Evolutionary conservation across 805 yeast genomes (phyloP).

Genomic region (Priceomyces fermenticarens): DNA sequence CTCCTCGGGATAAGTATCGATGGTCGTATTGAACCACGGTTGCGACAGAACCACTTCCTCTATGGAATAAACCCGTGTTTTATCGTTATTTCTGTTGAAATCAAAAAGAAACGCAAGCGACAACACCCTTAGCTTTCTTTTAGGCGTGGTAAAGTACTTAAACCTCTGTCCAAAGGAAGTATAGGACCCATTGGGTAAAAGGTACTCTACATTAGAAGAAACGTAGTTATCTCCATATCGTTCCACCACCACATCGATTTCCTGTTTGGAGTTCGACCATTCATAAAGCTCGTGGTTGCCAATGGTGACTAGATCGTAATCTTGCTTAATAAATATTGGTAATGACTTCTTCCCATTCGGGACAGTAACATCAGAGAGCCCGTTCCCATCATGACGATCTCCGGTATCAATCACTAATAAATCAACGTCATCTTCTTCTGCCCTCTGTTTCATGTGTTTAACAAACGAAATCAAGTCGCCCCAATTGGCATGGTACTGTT

Average conservation of each 20-base stretch:
- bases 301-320: constrained; percentile 75
- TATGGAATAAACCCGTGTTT: constrained; percentile 64
- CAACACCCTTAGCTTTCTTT: constrained; percentile 49
- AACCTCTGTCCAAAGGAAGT: constrained; percentile 68
- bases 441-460: constrained; percentile 43
- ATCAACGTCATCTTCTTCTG: constrained; percentile 53
- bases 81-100: constrained; percentile 57
- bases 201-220: constrained; percentile 67
- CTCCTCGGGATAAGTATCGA: constrained; percentile 26
- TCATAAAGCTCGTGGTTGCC: constrained; percentile 91
- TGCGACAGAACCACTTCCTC: constrained; percentile 47
- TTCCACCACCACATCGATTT: constrained; percentile 57
- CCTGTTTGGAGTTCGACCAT: constrained; percentile 60
- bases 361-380: constrained; percentile 72
- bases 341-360: constrained; percentile 70
- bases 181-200: constrained; percentile 40
- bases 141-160: constrained; percentile 62
- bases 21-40: constrained; percentile 58
- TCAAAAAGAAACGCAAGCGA: constrained; percentile 80
- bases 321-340: constrained; percentile 57
- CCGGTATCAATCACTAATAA: constrained; percentile 81
- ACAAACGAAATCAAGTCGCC: constrained; percentile 82
- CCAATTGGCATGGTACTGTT: constrained; percentile 81
- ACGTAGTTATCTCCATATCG: constrained; percentile 65
- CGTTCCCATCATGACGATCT: constrained; percentile 94